Base-by-base conservation (phyloP, 768 basidiomycete species). In the Trametes meyenii region DNA sequence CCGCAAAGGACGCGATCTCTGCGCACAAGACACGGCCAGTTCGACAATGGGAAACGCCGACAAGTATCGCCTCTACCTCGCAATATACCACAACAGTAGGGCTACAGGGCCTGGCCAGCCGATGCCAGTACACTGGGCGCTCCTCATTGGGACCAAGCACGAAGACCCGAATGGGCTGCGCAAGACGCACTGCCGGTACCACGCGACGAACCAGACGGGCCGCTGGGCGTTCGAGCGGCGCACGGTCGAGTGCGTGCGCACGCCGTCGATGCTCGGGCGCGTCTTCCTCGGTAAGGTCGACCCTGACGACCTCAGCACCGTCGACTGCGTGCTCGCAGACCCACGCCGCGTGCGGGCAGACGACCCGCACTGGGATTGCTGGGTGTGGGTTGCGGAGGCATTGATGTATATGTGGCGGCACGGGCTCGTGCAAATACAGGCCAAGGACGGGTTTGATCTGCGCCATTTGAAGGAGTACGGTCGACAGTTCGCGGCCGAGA, bases 1-100 rank as follows among this genome's bases (percentile, higher is more conserved):
- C 21, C 23, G 19, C 50, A 17, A n/a, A 35, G n/a, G 8, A 33
- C 8, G n/a, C 26, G 33, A 24, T 1, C 14, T 26, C 24, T 29
- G 29, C 29, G 3, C 50, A 19, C 12, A 52, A 42, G 26, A 33
- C 5, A 48, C 19, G 26, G 35, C n/a, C 3, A 52, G 8, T 17
- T 39, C 19, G 23, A 44, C 21, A 23, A 59, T 60, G 62, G 54
- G 58, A 24, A 17, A 7, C 60, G 43, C 29, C 21, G 54, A 50
- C 58, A 63, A 61, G 52, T 50, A 49, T 39, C 52, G 60, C n/a
- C 48, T 65, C 45, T 65, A 65, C 59, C 60, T 65, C 46, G 64
- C 42, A 24, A 26, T 35, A 17, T 65, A 61, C 54, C 58, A 64
- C 52, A 50, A 59, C 43, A 55, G 19, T 39, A 42, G 19, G 40